phyloP scores from a whole-genome alignment of 495 filamentous ascomycete species.

The Margaritispora aquatica region DNA sequence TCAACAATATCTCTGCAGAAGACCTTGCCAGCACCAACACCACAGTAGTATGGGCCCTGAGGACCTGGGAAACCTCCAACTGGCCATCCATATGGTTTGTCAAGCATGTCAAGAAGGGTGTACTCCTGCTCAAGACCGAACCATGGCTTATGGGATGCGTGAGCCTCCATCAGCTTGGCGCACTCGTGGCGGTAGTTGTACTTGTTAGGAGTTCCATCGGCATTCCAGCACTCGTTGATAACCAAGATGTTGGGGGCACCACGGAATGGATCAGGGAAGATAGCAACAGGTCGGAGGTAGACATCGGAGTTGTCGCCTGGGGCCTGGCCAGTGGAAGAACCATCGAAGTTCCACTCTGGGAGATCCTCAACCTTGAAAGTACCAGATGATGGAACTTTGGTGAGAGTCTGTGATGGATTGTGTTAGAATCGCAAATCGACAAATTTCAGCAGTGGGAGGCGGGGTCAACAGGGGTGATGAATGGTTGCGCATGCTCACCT shows the following conservation, averaged over 20 bases:
- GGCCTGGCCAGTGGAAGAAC: slow-evolving; percentile 90
- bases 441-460: slow-evolving; percentile 24
- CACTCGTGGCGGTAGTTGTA: slow-evolving; percentile 95
- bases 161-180: slow-evolving; percentile 79
- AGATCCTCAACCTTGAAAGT: slow-evolving; percentile 65
- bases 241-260: slow-evolving; percentile 79
- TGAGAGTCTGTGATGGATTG: slow-evolving; percentile 59
- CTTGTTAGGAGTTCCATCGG: slow-evolving; percentile 95
- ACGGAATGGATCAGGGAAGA: slow-evolving; percentile 93
- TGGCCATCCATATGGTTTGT: slow-evolving; percentile 94
- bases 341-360: slow-evolving; percentile 99
- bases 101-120: slow-evolving; percentile 80
- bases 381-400: slow-evolving; percentile 46
- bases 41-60: slow-evolving; percentile 99
- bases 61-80: slow-evolving; percentile 92
- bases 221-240: slow-evolving; percentile 91
- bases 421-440: slow-evolving; percentile 3
- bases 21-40: slow-evolving; percentile 94
- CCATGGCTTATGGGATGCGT: slow-evolving; percentile 83
- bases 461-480: slow-evolving; percentile 12
- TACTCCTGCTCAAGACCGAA: slow-evolving; percentile 99
- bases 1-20: slow-evolving; percentile 98
- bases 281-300: slow-evolving; percentile 87
- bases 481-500: slow-evolving; percentile 70
- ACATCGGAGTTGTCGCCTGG: slow-evolving; percentile 96